Evolutionary conservation across 331 rosid species (phyloP), one percentile per base, ranked within the genome.

Genomic region (Rosa hybrid): DNA sequence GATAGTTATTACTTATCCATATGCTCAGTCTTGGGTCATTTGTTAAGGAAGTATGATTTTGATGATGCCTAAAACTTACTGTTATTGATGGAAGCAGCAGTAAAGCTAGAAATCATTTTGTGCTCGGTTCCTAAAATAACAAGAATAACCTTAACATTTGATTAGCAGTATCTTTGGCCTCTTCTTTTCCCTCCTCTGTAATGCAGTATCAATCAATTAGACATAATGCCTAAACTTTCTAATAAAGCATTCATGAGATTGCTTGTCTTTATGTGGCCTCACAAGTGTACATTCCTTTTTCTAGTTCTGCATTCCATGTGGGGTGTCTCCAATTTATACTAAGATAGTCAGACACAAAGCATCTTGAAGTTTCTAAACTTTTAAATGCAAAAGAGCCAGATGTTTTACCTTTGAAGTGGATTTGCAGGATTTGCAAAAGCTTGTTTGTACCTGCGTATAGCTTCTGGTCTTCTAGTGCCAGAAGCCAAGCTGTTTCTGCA

Each of bases 261-360:
- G 34, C 79, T 88, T 88, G 89, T 80, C 82, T 73, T 79, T 69
- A 76, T 74, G 57, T 50, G 69, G 71, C 78, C 64, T 90, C 90
- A 84, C 94, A 89, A 82, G 95, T 81, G 80, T 84, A 84, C 86
- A 86, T 82, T 82, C 77, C 73, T 82, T 80, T 68, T 63, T 59
- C 73, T 70, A 34, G 38, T 74, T 81, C 48, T 73, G 41, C 77
- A 51, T 77, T 86, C 45, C 80, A 63, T 42, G 46, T 56, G 68
- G 68, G 76, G 72, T 53, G 81, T 63, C 76, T 84, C 80, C 75
- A 57, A 72, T 64, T 64, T 81, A 39, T 77, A 50, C 72, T 62
- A 34, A 59, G 86, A 75, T 34, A 54, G 39, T 74, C 76, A 62
- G 48, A 20, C 73, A 75, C 65, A 79, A 76, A 67, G 17, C 75